These are phyloP conservation scores for Capsicum rhomboideum DNA, from an alignment of 257 asterid species.

Conservation along the genomic window DNA sequence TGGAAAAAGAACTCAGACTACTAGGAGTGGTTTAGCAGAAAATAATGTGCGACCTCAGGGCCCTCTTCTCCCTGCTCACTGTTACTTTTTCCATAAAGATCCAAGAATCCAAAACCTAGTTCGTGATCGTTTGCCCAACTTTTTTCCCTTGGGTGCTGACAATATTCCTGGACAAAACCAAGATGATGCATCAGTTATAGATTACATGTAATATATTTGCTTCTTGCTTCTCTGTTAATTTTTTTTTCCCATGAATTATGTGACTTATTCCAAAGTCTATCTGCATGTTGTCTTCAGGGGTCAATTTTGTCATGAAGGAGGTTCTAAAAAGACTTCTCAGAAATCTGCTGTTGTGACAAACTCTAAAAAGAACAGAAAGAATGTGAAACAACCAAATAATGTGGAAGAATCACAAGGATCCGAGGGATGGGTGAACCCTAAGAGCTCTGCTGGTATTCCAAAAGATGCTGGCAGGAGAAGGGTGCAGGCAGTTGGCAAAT, in stretches of 20 bases:
- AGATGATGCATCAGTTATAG: conserved; percentile 41
- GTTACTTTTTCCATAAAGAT: conserved; percentile 70
- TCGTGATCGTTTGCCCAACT: conserved; percentile 66
- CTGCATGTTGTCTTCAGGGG: conserved; percentile 41
- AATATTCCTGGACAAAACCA: conserved; percentile 35
- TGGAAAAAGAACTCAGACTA: conserved; percentile 19
- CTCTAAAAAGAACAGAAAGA: conserved; percentile 41
- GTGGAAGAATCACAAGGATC: conserved; percentile 36
- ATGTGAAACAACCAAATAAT: conserved; percentile 20
- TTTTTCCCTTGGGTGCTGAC: conserved; percentile 62
- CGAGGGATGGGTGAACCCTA: conserved; percentile 68
- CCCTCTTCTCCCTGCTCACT: conserved; percentile 49
- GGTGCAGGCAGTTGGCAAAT: conserved; percentile 55
- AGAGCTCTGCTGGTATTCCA: conserved; percentile 28
- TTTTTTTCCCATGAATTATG: background rate
- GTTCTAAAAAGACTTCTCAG: conserved; percentile 22
- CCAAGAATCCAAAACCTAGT: conserved; percentile 70
- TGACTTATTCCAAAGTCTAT: background rate
- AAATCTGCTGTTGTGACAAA: conserved; percentile 21
- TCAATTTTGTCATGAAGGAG: conserved; percentile 47
- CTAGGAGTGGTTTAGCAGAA: background rate
- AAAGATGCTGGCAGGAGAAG: conserved; percentile 79
- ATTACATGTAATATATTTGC: conserved; percentile 55
- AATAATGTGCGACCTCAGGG: conserved; percentile 15
- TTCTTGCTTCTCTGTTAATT: background rate